Base-by-base conservation (phyloP, 164 flowering plant species). In the Brasenia schreberi region DNA sequence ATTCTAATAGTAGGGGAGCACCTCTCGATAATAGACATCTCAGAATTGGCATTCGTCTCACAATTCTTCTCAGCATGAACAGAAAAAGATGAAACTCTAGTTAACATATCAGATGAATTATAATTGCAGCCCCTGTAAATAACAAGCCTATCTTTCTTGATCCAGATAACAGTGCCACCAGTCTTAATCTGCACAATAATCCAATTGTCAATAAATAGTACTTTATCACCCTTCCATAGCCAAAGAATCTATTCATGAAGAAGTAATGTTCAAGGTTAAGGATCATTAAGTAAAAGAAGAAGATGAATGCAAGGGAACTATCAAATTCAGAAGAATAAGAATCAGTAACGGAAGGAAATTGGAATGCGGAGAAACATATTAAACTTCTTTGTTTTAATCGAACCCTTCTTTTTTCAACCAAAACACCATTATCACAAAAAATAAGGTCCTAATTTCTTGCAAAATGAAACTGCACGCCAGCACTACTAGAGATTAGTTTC, bases 111-210 rank as follows among this genome's bases (percentile, higher is more conserved):
- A 74, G 71, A 9, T 64, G 53, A 60, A 14, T 59, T 74, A 74
- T 82, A 75, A 49, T 73, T 66, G 63, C 70, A 66, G 59, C 97
- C 97, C 83, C 96, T 84, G 66, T 90, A 93, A 42, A 87, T 77
- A 73, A 87, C 92, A 68, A 80, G 87, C 63, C 68, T 63, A 65
- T 87, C 86, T 76, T 90, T 87, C 76, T 73, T 85, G 18, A 78
- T 79, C 90, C 90, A 90, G 16, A 93, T 85, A 78, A 93, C 97
- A 74, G 87, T 71, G 49, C 98, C 98, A 70, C 91, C 87, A 16
- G 96, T 90, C 85, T 90, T 89, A 17, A 79, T 67, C 98, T 93
- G 86, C 62, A 66, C 42, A 63, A 65, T 45, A 66, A 56, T 53
- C 17, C 62, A 45, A 7, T 45, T 45, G 53, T 2, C 53, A 6